Evolutionary conservation across 495 filamentous ascomycete species (phyloP).

Genomic region (Mytilinidion resinicola): DNA sequence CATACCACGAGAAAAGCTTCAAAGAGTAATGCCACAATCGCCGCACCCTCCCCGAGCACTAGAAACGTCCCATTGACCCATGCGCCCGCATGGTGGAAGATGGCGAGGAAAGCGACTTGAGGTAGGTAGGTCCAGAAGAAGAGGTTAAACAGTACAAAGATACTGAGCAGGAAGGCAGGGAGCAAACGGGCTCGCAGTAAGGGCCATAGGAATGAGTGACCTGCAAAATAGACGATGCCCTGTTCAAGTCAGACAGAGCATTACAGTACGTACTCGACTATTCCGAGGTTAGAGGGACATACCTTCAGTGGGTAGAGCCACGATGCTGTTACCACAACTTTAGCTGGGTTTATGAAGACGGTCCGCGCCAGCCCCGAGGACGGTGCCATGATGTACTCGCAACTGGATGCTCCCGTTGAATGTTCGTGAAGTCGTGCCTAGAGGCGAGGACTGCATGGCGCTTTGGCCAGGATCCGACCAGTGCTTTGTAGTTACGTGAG

Average conservation of each 20-base stretch:
- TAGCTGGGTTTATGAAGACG: slow-evolving; percentile 8
- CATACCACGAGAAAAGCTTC: slow-evolving; percentile 56
- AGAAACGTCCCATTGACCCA: slow-evolving; percentile 60
- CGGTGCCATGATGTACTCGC: not conserved
- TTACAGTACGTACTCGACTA: not conserved
- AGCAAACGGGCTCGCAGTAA: slow-evolving; percentile 54
- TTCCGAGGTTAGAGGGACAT: slow-evolving; percentile 3
- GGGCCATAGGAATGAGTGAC: slow-evolving; percentile 58
- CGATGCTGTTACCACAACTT: slow-evolving; percentile 32
- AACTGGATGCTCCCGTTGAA: no score
- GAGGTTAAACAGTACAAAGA: slow-evolving; percentile 54
- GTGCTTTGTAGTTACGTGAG: no score
- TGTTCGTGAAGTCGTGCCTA: no score
- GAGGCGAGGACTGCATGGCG: no score
- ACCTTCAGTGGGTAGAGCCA: slow-evolving; percentile 54
- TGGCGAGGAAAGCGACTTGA: slow-evolving; percentile 56
- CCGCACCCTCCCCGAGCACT: slow-evolving; percentile 60
- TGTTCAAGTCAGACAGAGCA: slow-evolving; percentile 22
- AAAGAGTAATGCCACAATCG: slow-evolving; percentile 55
- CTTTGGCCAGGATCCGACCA: no score
- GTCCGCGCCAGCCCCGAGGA: not conserved
- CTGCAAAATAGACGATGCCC: slow-evolving; percentile 56
- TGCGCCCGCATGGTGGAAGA: slow-evolving; percentile 53
- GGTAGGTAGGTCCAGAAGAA: slow-evolving; percentile 56
- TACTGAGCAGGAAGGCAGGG: slow-evolving; percentile 52